Evolutionary conservation across 306 rosid species (phyloP).

Genomic region (Cucumis hystrix): DNA sequence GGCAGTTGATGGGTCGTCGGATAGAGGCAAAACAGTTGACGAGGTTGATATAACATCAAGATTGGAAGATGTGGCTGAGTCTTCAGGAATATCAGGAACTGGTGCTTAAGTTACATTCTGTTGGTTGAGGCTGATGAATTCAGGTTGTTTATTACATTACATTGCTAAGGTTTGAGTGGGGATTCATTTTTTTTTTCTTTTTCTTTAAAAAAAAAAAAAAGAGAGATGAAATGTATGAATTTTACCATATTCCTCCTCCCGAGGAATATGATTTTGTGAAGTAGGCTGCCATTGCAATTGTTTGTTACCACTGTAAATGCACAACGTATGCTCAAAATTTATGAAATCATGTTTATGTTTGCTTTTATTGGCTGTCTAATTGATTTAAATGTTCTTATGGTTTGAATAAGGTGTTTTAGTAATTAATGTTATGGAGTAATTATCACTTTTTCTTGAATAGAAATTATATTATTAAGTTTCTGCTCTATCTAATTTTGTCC

Average conservation of each 20-base stretch:
- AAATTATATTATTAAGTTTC: too few species aligned
- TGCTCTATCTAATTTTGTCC: too few species aligned
- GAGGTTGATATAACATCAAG: constrained; percentile 40
- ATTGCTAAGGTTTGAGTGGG: constrained; percentile 1
- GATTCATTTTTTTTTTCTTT: neutral
- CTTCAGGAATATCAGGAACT: constrained; percentile 62
- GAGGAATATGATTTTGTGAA: neutral
- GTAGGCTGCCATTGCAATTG: neutral
- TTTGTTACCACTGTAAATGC: constrained; percentile 4
- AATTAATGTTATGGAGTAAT: too few species aligned
- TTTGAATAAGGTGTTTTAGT: neutral
- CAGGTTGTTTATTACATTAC: neutral
- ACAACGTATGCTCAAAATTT: neutral
- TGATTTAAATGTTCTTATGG: neutral
- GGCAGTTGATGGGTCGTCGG: constrained; percentile 45
- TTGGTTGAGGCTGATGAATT: neutral
- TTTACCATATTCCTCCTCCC: neutral
- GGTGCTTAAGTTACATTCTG: constrained; percentile 14
- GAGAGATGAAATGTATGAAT: neutral
- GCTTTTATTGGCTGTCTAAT: neutral
- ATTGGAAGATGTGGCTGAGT: constrained; percentile 65
- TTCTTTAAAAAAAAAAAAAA: neutral
- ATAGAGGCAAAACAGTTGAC: constrained; percentile 73
- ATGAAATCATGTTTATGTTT: neutral
- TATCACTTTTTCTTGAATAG: too few species aligned